These are phyloP conservation scores for Pseudogymnoascus destructans DNA, from an alignment of 2,329 filamentous ascomycete genomes.

Conservation along the genomic window DNA sequence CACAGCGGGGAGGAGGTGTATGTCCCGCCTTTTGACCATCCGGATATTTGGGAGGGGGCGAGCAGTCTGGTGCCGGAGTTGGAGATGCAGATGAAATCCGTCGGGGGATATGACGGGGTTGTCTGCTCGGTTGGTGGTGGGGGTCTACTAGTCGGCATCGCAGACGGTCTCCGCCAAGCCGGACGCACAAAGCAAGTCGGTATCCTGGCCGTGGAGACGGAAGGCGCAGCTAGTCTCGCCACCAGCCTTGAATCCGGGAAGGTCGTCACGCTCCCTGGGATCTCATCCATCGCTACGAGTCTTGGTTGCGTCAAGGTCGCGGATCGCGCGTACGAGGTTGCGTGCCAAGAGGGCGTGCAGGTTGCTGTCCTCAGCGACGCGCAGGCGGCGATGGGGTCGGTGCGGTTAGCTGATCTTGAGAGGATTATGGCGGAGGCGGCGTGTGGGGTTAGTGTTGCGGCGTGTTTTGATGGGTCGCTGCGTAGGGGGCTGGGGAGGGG, in stretches of 20 bases:
- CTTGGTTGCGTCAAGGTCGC: constrained; percentile 61
- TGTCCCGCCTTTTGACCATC: constrained; percentile 58
- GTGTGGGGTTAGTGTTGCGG: constrained; percentile 68
- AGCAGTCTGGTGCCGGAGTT: constrained; percentile 39
- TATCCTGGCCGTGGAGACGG: constrained; percentile 64
- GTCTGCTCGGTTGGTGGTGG: constrained; percentile 72
- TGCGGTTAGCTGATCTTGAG: constrained; percentile 70
- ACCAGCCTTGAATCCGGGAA: constrained; percentile 42
- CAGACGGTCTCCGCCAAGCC: constrained; percentile 38
- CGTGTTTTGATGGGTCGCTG: constrained; percentile 51
- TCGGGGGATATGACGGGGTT: constrained; percentile 47
- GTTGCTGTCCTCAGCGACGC: constrained; percentile 45
- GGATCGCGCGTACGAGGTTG: constrained; percentile 52
- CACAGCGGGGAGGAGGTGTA: constrained; percentile 34
- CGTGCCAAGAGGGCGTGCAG: constrained; percentile 19
- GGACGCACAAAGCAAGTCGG: constrained; percentile 21
- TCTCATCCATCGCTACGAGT: constrained; percentile 62
- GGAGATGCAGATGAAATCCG: constrained; percentile 17
- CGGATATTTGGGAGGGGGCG: constrained; percentile 53
- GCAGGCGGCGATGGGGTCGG: constrained; percentile 66
- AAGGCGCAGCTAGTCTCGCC: constrained; percentile 57
- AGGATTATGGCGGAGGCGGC: constrained; percentile 69
- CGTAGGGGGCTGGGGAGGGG: constrained; percentile 44
- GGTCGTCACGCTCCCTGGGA: constrained; percentile 51
- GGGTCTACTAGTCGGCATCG: constrained; percentile 63